Base-by-base conservation (phyloP, 140 eudicot species). In the Flaveria floridana region DNA sequence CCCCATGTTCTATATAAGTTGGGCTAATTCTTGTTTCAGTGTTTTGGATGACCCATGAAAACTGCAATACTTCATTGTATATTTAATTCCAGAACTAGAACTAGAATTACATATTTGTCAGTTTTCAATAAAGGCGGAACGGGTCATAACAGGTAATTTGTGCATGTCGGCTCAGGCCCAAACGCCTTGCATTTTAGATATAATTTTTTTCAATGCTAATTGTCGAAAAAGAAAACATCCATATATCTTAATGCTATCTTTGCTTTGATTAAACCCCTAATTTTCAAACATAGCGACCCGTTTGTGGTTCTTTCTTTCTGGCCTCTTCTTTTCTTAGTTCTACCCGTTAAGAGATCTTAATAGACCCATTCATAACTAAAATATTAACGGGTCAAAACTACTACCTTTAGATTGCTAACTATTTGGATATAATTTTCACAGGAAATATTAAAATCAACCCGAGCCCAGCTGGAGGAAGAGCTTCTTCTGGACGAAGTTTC, bases 381-480 rank as follows among this genome's bases (percentile, higher is more conserved):
- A 64, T 18, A 7, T 65, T 12, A 67, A 67, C 18, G 11, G 56
- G 56, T 9, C 39, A 42, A 67, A 67, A 19, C 0, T 41, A 6
- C 13, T 18, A 42, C 37, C 19, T 20, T 42, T 19, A 20, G 11
- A 52, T 15, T 47, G 50, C 80, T 30, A 34, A 53, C 30, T 9
- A 10, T 68, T 21, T 30, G 1, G 51, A 57, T 68, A 9, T 68
- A 57, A 30, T 23, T 78, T 70, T 72, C 20, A 34, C 68, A 89
- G 96, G 91, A 89, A 37, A 78, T 91, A 56, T 46, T 89, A 63
- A 87, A 78, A 76, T 84, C 84, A 11, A 85, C 94, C 1, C 81
- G 91, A 47, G 81, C 78, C 16, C 97, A 91, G 78, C 83, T 91
- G 72, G 94, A 91, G 76, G 88, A 82, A 74, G 97, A 91, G 78